A percentile compares a stretch with the other conserved stretches of the same genome.
Conservation (phyloP, 345 rosid genomes). For the Salix viminalis region DNA sequence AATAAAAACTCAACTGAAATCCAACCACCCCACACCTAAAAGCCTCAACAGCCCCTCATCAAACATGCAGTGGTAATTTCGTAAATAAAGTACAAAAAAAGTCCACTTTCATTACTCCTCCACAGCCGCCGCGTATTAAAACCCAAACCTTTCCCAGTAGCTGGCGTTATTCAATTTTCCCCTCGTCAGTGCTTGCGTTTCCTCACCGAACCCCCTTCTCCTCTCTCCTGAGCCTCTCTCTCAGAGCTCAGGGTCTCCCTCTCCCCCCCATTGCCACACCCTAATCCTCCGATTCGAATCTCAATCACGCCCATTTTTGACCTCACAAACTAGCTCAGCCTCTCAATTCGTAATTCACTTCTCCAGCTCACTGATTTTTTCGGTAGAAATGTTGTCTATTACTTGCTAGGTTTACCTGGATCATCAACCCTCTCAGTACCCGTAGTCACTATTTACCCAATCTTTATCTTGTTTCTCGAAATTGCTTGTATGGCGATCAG, state of each 20-base stretch:
- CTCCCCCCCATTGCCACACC: not conserved
- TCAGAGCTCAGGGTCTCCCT: constrained; percentile 12
- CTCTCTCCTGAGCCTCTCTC: not conserved
- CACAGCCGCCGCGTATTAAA: constrained; percentile 8
- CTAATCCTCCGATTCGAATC: not conserved
- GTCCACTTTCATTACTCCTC: not conserved
- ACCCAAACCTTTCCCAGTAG: too few species aligned
- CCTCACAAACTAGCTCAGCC: not conserved
- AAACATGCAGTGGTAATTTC: constrained; percentile 11
- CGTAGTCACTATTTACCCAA: constrained; percentile 11
- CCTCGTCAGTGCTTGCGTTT: not conserved
- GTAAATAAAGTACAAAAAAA: constrained; percentile 20
- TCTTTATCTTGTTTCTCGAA: constrained; percentile 34
- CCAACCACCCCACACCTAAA: too few species aligned
- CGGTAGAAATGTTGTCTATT: constrained; percentile 15
- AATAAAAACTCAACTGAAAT: too few species aligned
- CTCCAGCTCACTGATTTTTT: constrained; percentile 20
- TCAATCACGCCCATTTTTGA: not conserved
- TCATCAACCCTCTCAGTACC: constrained; percentile 1
- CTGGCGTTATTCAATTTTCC: not conserved
- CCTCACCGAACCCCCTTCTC: not conserved
- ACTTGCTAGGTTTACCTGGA: constrained; percentile 29
- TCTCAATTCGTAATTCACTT: constrained; percentile 24
- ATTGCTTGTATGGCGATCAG: constrained; percentile 62
- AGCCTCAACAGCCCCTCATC: not conserved